Evolutionary conservation across 23 red algal species (phyloP).

Genomic region (Gracilaria domingensis): DNA sequence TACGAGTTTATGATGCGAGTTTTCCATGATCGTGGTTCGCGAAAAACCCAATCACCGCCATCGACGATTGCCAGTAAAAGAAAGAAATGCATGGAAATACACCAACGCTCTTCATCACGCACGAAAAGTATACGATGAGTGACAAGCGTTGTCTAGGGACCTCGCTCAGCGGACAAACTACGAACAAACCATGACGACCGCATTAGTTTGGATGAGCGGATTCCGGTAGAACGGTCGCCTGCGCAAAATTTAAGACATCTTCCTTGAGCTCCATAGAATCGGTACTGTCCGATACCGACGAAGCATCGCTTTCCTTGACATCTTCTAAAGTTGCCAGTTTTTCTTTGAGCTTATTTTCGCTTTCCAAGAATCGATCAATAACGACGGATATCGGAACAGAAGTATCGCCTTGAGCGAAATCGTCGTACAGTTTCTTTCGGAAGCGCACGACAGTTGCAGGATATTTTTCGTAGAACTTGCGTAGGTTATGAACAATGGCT

Average conservation of each 20-base stretch:
- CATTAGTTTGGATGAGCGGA: neutral
- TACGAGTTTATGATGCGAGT: neutral
- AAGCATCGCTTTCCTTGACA: conserved; percentile 11
- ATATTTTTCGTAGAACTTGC: conserved; percentile 66
- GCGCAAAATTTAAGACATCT: neutral
- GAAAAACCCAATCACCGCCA: neutral
- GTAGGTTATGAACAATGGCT: conserved; percentile 77
- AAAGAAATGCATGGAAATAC: neutral
- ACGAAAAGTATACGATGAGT: neutral
- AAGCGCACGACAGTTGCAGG: conserved; percentile 71
- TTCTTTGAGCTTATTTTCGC: conserved; percentile 36
- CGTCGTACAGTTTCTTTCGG: conserved; percentile 56
- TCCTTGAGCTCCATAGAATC: neutral
- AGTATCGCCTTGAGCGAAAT: conserved; percentile 61
- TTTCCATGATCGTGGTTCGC: neutral
- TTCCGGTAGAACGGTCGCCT: conserved; percentile 3
- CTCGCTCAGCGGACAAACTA: neutral
- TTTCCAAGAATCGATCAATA: conserved; percentile 62
- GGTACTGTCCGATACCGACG: neutral
- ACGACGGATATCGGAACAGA: conserved; percentile 44
- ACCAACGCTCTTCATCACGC: neutral
- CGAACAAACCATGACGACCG: neutral
- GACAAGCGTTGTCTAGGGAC: neutral
- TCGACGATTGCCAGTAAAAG: neutral
- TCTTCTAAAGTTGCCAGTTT: conserved; percentile 6